A percentile compares a stretch with the other conserved stretches of the same genome.
These are phyloP conservation scores for Naegleria fowleri DNA, from an alignment of 208 protist genomes.

Conservation along the genomic window DNA sequence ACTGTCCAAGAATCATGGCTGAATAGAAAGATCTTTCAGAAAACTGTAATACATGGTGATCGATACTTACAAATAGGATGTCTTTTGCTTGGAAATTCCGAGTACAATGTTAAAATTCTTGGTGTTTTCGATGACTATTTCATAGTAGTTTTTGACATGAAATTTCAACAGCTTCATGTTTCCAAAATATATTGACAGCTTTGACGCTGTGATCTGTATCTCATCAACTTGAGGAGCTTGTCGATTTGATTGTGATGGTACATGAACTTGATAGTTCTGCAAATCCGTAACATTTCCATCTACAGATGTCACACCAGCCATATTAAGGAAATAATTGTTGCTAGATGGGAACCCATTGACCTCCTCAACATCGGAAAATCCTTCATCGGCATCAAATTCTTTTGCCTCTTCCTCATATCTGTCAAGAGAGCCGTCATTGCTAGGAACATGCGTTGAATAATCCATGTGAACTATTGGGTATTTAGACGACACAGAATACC, in stretches of 20 bases:
- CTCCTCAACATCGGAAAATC: neutral
- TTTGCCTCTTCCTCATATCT: neutral
- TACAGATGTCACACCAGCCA: neutral
- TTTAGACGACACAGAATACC: neutral
- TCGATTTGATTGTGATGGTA: neutral
- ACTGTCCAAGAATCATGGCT: neutral
- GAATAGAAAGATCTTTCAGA: neutral
- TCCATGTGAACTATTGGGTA: neutral
- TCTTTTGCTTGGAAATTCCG: neutral
- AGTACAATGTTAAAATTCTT: constrained; percentile 1
- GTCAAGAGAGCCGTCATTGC: neutral
- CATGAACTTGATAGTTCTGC: neutral
- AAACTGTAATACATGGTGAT: neutral
- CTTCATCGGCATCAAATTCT: neutral
- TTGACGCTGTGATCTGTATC: neutral
- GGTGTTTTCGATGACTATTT: neutral
- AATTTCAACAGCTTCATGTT: neutral
- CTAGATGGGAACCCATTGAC: neutral
- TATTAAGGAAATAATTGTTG: neutral
- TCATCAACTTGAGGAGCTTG: neutral
- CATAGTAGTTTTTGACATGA: neutral
- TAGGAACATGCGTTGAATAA: neutral
- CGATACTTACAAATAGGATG: neutral
- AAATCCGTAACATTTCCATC: neutral
- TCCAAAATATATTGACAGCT: neutral